A percentile compares a stretch with the other conserved stretches of the same genome.
phyloP scores from a whole-genome alignment of 129 eudicot genomes.

The Dittrichia graveolens region DNA sequence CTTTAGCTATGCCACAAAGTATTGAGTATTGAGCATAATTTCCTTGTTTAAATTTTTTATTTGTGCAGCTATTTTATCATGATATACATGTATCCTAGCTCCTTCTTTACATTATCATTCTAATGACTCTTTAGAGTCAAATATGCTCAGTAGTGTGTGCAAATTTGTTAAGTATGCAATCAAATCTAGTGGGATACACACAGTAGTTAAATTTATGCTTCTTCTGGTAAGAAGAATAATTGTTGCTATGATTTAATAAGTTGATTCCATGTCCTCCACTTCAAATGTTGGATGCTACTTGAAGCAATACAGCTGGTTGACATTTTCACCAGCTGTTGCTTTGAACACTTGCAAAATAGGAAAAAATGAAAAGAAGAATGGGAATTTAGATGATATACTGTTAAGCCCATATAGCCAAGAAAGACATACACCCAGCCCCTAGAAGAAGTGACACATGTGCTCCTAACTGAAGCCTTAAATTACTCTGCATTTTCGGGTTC shows the following conservation, averaged over 20 bases:
- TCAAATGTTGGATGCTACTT: conserved; percentile 21
- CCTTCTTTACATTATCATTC: neutral
- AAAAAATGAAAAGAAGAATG: conserved; percentile 14
- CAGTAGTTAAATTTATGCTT: neutral
- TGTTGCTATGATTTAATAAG: conserved; percentile 5
- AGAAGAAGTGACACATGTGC: conserved; percentile 64
- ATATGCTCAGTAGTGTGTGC: too few relatives aligned
- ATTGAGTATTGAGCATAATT: neutral
- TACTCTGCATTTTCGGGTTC: conserved; percentile 70
- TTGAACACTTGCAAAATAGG: conserved; percentile 7
- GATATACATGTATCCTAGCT: neutral
- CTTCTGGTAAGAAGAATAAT: neutral
- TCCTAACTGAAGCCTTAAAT: conserved; percentile 60
- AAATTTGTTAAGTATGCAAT: neutral
- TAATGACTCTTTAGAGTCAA: neutral
- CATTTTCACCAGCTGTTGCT: conserved; percentile 5
- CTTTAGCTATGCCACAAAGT: neutral
- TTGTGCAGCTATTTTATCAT: neutral
- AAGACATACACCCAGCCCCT: conserved; percentile 73
- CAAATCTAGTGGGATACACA: neutral
- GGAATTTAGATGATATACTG: neutral
- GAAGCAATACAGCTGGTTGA: neutral
- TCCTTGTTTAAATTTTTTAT: neutral
- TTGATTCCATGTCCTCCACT: conserved; percentile 30
- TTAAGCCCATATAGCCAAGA: conserved; percentile 75